These are phyloP conservation scores for Lachnellula hyalina DNA, from an alignment of 2,329 filamentous ascomycete genomes.

Conservation along the genomic window DNA sequence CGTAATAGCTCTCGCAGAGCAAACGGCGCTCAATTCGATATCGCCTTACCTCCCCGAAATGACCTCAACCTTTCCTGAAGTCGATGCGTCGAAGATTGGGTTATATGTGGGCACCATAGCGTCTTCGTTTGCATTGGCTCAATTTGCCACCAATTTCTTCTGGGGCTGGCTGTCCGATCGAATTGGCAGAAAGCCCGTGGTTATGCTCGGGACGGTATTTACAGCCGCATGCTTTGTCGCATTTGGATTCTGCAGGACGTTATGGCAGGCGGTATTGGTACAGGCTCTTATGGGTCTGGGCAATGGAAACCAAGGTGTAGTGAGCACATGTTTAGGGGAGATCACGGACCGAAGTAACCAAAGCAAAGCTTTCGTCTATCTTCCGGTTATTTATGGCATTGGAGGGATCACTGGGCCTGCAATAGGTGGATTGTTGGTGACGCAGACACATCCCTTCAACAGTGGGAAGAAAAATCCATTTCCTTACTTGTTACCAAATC, in stretches of 20 bases:
- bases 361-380: slow-evolving; percentile 85
- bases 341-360: slow-evolving; percentile 95
- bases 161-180: slow-evolving; percentile 82
- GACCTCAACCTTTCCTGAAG: slow-evolving; percentile 78
- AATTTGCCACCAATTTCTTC: slow-evolving; percentile 86
- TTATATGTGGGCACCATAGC: slow-evolving; percentile 88
- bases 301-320: slow-evolving; percentile 92
- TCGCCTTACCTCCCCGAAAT: slow-evolving; percentile 92
- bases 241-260: slow-evolving; percentile 79
- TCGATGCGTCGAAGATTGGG: slow-evolving; percentile 65
- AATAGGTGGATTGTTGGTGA: slow-evolving; percentile 77
- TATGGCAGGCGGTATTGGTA: slow-evolving; percentile 80
- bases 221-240: slow-evolving; percentile 75
- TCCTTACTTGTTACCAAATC: slow-evolving; percentile 81
- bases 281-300: slow-evolving; percentile 88
- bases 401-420: slow-evolving; percentile 91
- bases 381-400: slow-evolving; percentile 93
- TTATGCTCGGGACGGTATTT: slow-evolving; percentile 75
- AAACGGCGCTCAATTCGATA: slow-evolving; percentile 95
- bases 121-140: slow-evolving; percentile 85
- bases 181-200: slow-evolving; percentile 76
- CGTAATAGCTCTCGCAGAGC: slow-evolving; percentile 83
- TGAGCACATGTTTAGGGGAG: slow-evolving; percentile 90
- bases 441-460: slow-evolving; percentile 47
- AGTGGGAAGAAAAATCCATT: slow-evolving; percentile 52